Evolutionary conservation across 768 basidiomycete species (phyloP), one percentile per base, ranked within the genome.

Genomic region (Suillus clintonianus): DNA sequence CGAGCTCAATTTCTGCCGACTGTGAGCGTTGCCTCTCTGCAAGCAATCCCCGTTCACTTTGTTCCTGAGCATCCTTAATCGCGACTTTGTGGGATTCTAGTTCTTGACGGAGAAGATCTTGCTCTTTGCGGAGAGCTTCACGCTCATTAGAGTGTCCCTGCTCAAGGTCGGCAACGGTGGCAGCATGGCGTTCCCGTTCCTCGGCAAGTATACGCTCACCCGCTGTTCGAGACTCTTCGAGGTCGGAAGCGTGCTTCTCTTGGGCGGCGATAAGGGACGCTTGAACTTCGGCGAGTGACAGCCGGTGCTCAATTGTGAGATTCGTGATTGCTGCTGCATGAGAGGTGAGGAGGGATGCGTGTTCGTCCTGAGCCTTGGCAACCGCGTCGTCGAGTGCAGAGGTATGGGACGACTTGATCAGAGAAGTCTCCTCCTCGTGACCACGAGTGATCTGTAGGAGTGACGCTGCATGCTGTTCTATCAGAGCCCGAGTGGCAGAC

Each of bases 61-160:
- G 61, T 22, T 64, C 65, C 32, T 67, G 68, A 41, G 65, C 59
- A 8, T 78, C 74, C 59, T 75, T 74, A 34, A 76, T 70, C 15
- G 77, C 74, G 8, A 76, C 68, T 70, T 87, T 89, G 71, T 86
- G 78, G 10, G 84, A 79, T 68, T 88, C 85, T 15, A 92, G 74
- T 71, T 94, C 88, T 64, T 86, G 67, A 30, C 62, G 51, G 13
- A 83, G 75, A 36, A 72, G 59, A 47, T 77, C 76, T 62, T 74
- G 77, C 47, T 79, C 77, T 63, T 73, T 75, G 32, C 71, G 67
- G 36, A 82, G 70, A 24, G 74, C 74, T 63, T 82, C 81, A 19
- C 80, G 77, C 59, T 87, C 86, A 48, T 82, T 76, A 27, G 78
- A 70, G 54, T 89, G 85, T 51, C 81, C 79, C 34, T 69, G 71